Conservation (phyloP, 768 basidiomycete species). For the Lanmaoa pseudosensibilis region DNA sequence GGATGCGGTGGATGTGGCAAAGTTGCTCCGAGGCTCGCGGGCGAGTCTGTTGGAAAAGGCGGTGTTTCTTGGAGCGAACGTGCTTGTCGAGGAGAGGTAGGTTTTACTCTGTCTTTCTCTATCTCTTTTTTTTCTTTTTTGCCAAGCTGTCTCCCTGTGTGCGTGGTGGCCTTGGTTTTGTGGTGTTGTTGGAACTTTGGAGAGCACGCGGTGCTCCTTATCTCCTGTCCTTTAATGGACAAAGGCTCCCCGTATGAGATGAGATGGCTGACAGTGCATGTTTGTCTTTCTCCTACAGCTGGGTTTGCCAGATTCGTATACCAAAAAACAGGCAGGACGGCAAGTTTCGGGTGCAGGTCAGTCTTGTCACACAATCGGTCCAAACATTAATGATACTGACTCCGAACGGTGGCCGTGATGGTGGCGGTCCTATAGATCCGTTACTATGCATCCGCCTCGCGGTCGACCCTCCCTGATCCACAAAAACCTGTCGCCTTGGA, state of each 20-base stretch:
- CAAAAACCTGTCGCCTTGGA: conserved; percentile 62
- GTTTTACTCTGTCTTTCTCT: conserved; percentile 29
- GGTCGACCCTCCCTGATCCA: conserved; percentile 52
- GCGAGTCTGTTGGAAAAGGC: conserved; percentile 51
- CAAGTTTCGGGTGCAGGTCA: conserved; percentile 61
- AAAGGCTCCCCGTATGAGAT: not conserved
- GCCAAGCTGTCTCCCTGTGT: not conserved
- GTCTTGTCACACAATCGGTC: conserved; percentile 16
- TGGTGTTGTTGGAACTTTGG: not conserved
- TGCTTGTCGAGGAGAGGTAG: conserved; percentile 68
- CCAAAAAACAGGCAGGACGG: conserved; percentile 50
- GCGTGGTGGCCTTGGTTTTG: not conserved
- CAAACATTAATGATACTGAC: not conserved
- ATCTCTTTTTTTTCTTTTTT: not conserved
- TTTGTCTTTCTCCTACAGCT: conserved; percentile 39
- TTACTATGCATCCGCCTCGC: conserved; percentile 61
- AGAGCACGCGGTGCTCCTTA: not conserved
- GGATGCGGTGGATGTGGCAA: conserved; percentile 60
- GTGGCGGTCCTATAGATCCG: conserved; percentile 45
- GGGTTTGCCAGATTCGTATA: conserved; percentile 60
- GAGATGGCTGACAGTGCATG: conserved; percentile 2
- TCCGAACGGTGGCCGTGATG: no score
- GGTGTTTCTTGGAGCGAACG: conserved; percentile 51
- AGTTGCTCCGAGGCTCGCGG: conserved; percentile 57
- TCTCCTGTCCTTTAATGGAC: not conserved